A percentile compares a stretch with the other conserved stretches of the same genome.
These are phyloP conservation scores for Metschnikowia aberdeeniae DNA, from an alignment of 805 yeast species.

Conservation along the genomic window DNA sequence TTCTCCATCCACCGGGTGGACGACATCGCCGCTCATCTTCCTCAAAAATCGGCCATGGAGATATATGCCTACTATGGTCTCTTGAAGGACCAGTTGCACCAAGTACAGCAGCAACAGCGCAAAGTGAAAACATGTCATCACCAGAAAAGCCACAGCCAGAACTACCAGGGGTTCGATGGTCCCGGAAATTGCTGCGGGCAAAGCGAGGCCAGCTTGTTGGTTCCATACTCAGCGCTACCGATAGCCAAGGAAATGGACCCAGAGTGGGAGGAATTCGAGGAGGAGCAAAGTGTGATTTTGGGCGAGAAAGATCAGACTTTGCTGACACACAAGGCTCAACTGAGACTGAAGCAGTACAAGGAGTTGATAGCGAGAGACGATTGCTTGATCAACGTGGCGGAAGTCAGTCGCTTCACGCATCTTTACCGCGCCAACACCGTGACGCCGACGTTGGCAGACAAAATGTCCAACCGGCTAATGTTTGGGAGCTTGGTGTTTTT, in stretches of 20 bases:
- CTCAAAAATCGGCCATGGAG: slow-evolving; percentile 41
- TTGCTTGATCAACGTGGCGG: slow-evolving; percentile 4
- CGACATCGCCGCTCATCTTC: slow-evolving; percentile 33
- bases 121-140: neutral
- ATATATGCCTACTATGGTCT: slow-evolving; percentile 43
- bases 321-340: slow-evolving; percentile 1
- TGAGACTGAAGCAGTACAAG: neutral
- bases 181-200: no score
- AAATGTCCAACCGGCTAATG: slow-evolving; percentile 5
- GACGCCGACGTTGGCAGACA: slow-evolving; percentile 3
- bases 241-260: slow-evolving; percentile 50
- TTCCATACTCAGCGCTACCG: slow-evolving; percentile 44
- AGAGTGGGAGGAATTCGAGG: slow-evolving; percentile 42
- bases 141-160: no score
- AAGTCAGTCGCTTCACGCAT: neutral
- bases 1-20: slow-evolving; percentile 48
- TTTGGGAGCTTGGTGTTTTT: slow-evolving; percentile 16
- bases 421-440: slow-evolving; percentile 10
- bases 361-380: neutral
- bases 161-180: no score
- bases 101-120: neutral
- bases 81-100: slow-evolving; percentile 26
- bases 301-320: slow-evolving; percentile 17
- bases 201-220: neutral
- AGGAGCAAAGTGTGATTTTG: slow-evolving; percentile 28